phyloP scores from a whole-genome alignment of 768 basidiomycete genomes.

The Tylopilus sp. region DNA sequence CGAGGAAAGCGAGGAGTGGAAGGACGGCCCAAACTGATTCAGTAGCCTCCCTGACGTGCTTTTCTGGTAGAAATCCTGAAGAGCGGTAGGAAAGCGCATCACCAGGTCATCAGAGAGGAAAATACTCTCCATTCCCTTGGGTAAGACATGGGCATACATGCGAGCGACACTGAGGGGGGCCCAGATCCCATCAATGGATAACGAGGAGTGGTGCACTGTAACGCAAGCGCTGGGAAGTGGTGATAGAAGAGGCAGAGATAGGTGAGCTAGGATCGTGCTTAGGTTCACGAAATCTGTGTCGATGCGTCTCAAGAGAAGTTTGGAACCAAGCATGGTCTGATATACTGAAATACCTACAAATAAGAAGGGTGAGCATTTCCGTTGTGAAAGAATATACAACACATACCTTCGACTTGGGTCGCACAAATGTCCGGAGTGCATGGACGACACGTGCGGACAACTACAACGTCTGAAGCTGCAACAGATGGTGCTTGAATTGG shows the following conservation, averaged over 20 bases:
- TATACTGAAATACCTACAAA: constrained; percentile 68
- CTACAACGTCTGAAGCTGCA: constrained; percentile 34
- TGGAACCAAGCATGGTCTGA: constrained; percentile 57
- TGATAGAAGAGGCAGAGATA: constrained; percentile 31
- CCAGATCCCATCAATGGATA: constrained; percentile 62
- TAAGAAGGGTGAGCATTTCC: constrained; percentile 8
- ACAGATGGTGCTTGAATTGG: constrained; percentile 3
- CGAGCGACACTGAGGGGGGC: constrained; percentile 57
- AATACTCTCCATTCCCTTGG: constrained; percentile 39
- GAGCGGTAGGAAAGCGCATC: constrained; percentile 58
- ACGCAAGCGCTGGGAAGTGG: constrained; percentile 45
- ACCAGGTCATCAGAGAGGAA: constrained; percentile 64
- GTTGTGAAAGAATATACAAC: background rate
- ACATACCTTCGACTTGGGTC: constrained; percentile 66
- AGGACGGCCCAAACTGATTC: constrained; percentile 63
- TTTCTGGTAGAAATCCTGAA: constrained; percentile 54
- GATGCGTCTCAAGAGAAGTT: constrained; percentile 62
- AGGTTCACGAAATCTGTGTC: constrained; percentile 80
- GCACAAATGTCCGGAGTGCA: constrained; percentile 61
- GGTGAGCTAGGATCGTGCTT: constrained; percentile 42
- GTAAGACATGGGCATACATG: constrained; percentile 35
- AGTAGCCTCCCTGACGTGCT: constrained; percentile 46
- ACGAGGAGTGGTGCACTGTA: constrained; percentile 49
- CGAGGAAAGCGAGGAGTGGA: constrained; percentile 41
- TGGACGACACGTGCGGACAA: constrained; percentile 63